Conservation (phyloP, 352 stramenopile species). For the Globisporangium camurandrum region DNA sequence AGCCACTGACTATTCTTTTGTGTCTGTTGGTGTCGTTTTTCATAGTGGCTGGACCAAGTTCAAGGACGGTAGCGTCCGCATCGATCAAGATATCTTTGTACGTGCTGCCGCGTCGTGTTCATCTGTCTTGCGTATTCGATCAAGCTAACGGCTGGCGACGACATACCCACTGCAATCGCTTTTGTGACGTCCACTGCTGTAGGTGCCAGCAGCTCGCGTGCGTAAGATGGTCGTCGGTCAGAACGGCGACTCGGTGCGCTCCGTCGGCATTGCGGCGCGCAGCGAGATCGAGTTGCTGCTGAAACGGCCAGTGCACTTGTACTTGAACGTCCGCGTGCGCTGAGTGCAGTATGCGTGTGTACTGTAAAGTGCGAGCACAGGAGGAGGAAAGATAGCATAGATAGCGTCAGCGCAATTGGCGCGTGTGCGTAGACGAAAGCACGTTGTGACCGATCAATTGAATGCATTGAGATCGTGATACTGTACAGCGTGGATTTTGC, state of each 20-base stretch:
- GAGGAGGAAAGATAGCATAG: too few species aligned
- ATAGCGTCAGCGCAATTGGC: too few species aligned
- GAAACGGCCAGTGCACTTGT: slow-evolving; percentile 67
- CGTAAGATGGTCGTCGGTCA: slow-evolving; percentile 76
- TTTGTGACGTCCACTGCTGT: too few species aligned
- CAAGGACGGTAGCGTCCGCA: slow-evolving; percentile 78
- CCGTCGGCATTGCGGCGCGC: slow-evolving; percentile 61
- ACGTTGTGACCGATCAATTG: too few species aligned
- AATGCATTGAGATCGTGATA: too few species aligned
- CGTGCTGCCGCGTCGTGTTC: slow-evolving; percentile 11
- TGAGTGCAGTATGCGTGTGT: slow-evolving; percentile 11
- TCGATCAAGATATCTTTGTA: slow-evolving; percentile 87
- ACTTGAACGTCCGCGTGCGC: slow-evolving; percentile 77
- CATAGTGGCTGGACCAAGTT: slow-evolving; percentile 79
- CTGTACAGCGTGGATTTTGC: too few species aligned
- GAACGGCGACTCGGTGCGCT: slow-evolving; percentile 71
- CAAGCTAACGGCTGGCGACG: neutral
- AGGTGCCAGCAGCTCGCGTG: slow-evolving; percentile 67
- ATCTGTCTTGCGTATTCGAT: neutral
- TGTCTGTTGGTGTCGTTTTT: neutral
- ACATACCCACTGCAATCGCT: neutral
- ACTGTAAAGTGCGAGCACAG: too few species aligned
- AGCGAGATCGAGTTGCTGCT: slow-evolving; percentile 73
- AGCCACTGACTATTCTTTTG: neutral
- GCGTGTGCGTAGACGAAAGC: too few species aligned